Percentiles rank a stretch among this genome's conserved stretches.
Conservation (phyloP, 306 rosid genomes). For the Quercus suber region DNA sequence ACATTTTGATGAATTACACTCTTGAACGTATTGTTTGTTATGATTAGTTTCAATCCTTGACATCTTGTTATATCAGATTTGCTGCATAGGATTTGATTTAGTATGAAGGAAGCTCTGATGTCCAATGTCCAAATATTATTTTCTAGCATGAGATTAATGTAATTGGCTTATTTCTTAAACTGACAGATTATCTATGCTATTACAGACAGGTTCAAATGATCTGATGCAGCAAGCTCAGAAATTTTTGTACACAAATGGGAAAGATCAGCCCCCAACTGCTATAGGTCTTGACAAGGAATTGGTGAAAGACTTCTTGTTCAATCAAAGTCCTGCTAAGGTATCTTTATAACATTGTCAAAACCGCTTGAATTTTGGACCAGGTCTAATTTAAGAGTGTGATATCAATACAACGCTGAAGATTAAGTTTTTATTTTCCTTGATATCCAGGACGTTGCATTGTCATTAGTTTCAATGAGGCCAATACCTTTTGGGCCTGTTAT, state of each 20-base stretch:
- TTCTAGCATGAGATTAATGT: background rate
- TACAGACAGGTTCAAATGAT: conserved; percentile 74
- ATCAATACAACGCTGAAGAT: background rate
- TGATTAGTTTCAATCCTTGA: too few species aligned
- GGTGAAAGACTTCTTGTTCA: conserved; percentile 79
- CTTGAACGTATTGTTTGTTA: too few species aligned
- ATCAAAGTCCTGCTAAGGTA: conserved; percentile 89
- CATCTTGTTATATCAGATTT: too few species aligned
- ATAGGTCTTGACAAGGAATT: conserved; percentile 72
- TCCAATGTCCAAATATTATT: too few species aligned
- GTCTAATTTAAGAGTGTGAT: background rate
- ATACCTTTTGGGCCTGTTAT: conserved; percentile 79
- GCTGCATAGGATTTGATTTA: too few species aligned
- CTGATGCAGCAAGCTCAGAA: conserved; percentile 83
- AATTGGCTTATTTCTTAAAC: too few species aligned
- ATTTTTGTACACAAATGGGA: conserved; percentile 82
- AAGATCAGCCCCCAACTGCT: conserved; percentile 76
- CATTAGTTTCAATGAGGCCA: conserved; percentile 90
- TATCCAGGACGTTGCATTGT: conserved; percentile 25
- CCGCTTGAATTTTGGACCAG: background rate
- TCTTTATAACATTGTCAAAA: background rate
- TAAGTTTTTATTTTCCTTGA: background rate
- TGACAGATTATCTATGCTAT: conserved; percentile 8
- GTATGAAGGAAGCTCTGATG: too few species aligned
- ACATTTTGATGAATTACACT: too few species aligned